Evolutionary conservation across 2,329 filamentous ascomycete species (phyloP).

Genomic region (Fusarium sp.): DNA sequence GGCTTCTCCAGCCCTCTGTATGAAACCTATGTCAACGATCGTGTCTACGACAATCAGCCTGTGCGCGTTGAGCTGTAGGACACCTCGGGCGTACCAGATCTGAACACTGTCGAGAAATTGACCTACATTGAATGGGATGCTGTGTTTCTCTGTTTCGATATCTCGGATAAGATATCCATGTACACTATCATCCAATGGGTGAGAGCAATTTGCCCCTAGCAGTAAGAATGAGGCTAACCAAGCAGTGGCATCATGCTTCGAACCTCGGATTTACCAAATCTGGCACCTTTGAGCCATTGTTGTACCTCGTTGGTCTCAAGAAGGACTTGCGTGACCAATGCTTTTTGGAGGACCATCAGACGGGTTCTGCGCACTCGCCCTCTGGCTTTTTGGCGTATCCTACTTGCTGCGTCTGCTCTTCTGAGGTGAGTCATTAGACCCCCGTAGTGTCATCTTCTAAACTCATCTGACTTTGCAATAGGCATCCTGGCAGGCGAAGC

Average conservation of each 20-base stretch:
- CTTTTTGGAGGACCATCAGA: slow-evolving; percentile 43
- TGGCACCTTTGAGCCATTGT: slow-evolving; percentile 40
- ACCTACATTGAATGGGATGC: slow-evolving; percentile 57
- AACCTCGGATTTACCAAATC: slow-evolving; percentile 48
- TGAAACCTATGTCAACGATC: slow-evolving; percentile 54
- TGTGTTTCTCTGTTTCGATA: slow-evolving; percentile 59
- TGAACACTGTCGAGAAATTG: slow-evolving; percentile 54
- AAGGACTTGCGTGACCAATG: slow-evolving; percentile 52
- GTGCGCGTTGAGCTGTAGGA: slow-evolving; percentile 58
- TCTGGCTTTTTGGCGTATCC: slow-evolving; percentile 39
- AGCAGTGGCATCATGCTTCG: slow-evolving; percentile 53
- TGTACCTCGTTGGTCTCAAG: slow-evolving; percentile 57
- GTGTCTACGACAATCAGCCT: slow-evolving; percentile 46
- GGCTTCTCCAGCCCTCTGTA: slow-evolving; percentile 55
- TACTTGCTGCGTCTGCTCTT: slow-evolving; percentile 52
- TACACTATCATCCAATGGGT: slow-evolving; percentile 57
- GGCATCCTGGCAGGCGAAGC: slow-evolving; percentile 53
- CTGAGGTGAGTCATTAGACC: slow-evolving; percentile 46
- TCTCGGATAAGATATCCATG: slow-evolving; percentile 54
- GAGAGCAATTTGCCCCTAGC: background rate
- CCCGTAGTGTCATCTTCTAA: accelerated
- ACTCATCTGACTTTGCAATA: slow-evolving; percentile 30
- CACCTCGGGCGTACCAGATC: slow-evolving; percentile 58
- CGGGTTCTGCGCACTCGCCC: slow-evolving; percentile 14
- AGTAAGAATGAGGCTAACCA: background rate